Base-by-base conservation (phyloP, 371 early-diverging fungal species). In the Apophysomyces elegans region DNA sequence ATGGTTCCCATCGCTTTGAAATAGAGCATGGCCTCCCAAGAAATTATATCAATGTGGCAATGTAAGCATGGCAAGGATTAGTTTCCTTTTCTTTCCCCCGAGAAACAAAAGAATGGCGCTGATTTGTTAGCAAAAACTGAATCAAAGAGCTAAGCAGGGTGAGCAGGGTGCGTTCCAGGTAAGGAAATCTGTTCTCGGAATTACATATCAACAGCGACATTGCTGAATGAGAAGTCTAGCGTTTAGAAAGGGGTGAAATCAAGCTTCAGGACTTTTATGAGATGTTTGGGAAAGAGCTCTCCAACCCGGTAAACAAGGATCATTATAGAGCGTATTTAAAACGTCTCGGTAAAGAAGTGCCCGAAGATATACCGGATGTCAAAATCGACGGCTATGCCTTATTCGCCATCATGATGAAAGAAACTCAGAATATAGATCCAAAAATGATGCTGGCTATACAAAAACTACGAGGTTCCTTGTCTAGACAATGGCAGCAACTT, bases 21-120 rank as follows among this genome's bases (percentile, higher is more conserved):
- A 69, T 75, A 58, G 66, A 83, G 61, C 71, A 84, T 61, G 83
- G 81, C 7, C 73, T 95, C n/a, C 95, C 95, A 3, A 73, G 78
- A 57, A 90, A 92, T 80, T 95, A 91, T 73, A 81, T 93, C 70
- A 93, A 93, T 76, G 88, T 93, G 2, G 86, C 90, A 63, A 89
- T 94, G 92, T 88, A 84, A 73, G 77, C 50, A 45, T 7, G 37
- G 1, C 41, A n/a, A 44, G 46, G 16, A 26, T 18, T 39, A 54
- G 37, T 26, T 26, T 26, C 26, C 26, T 26, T 26, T 26, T 2
- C 26, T 26, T 26, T 26, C 26, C 26, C 26, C 2, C 26, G 26
- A 26, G 26, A 26, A 26, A 26, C 26, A 26, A 26, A 26, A 26
- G 26, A 26, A 26, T 26, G 26, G 26, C 26, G 26, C 41, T 41